These are phyloP conservation scores for Crataegus laevigata DNA, from an alignment of 306 rosid genomes.

Conservation along the genomic window DNA sequence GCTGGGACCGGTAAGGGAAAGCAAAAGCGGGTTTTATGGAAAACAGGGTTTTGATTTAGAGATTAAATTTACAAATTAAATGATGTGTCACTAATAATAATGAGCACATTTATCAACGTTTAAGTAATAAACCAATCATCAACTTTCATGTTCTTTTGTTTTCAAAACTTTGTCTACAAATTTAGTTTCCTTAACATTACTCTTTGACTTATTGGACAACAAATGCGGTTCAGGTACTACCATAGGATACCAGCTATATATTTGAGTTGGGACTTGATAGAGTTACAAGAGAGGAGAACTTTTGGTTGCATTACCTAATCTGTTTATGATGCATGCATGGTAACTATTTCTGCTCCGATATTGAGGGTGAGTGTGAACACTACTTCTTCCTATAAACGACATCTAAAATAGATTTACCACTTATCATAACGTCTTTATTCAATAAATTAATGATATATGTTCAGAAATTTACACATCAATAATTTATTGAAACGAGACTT, in stretches of 20 bases:
- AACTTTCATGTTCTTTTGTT: too few species aligned
- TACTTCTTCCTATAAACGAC: too few species aligned
- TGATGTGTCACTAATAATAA: accelerated
- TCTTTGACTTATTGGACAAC: background rate
- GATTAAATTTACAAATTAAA: too few species aligned
- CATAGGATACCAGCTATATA: background rate
- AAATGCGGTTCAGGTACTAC: constrained; percentile 1
- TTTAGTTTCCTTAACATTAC: too few species aligned
- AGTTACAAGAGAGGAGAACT: background rate
- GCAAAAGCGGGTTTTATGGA: constrained; percentile 26
- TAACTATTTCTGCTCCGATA: background rate
- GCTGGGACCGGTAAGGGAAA: constrained; percentile 55
- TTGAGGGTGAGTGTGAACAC: background rate
- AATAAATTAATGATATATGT: too few species aligned
- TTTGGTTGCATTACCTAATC: background rate
- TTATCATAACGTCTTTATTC: too few species aligned
- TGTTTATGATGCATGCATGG: background rate
- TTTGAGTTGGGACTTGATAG: background rate
- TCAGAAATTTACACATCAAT: too few species aligned
- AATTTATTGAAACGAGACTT: too few species aligned
- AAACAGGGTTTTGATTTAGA: constrained; percentile 13
- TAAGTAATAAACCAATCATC: too few species aligned
- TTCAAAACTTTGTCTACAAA: too few species aligned
- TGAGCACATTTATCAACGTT: too few species aligned
- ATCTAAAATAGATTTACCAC: too few species aligned